Evolutionary conservation across 2,329 filamentous ascomycete species (phyloP), one percentile per base, ranked within the genome.

Genomic region (Dactylellina parvicollis): DNA sequence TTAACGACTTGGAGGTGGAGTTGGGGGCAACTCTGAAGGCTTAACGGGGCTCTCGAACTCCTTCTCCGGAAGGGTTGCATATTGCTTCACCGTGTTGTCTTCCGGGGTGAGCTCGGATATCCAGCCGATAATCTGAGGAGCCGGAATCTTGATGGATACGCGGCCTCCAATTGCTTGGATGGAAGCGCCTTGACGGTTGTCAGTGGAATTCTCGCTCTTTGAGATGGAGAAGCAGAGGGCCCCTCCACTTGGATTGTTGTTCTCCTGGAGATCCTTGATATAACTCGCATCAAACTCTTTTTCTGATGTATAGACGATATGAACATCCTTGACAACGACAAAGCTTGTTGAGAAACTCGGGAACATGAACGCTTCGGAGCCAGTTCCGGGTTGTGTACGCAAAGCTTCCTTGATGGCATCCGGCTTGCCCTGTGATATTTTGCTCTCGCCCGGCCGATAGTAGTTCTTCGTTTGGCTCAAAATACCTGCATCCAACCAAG

Each of bases 71-170:
- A n/a, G n/a, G n/a, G n/a, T n/a, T n/a, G n/a, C n/a, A n/a, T n/a
- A n/a, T n/a, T n/a, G n/a, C n/a, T n/a, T n/a, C n/a, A n/a, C n/a
- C n/a, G n/a, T n/a, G n/a, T n/a, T n/a, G n/a, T 52, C 47, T 30
- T 52, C 26, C 24, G 47, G 47, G 4, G 47, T 52, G 2, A 52
- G n/a, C n/a, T 30, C 26, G 26, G 12, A 52, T 12, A 52, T 52
- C 47, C 47, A 52, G 24, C 47, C 47, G 16, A 52, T 52, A 30
- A 52, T 32, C 12, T 52, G 47, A n/a, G 47, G 47, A 2, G 47
- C 47, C 14, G 47, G 12, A 12, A 32, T 52, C 12, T 52, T 52
- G 9, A 52, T 52, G 12, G 47, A 52, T 3, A 52, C 24, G 22
- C 20, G 30, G 8, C 4, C 20, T n/a, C n/a, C 26, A n/a, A 30